These are phyloP conservation scores for Clitoria ternatea DNA, from an alignment of 306 rosid species.

Conservation along the genomic window DNA sequence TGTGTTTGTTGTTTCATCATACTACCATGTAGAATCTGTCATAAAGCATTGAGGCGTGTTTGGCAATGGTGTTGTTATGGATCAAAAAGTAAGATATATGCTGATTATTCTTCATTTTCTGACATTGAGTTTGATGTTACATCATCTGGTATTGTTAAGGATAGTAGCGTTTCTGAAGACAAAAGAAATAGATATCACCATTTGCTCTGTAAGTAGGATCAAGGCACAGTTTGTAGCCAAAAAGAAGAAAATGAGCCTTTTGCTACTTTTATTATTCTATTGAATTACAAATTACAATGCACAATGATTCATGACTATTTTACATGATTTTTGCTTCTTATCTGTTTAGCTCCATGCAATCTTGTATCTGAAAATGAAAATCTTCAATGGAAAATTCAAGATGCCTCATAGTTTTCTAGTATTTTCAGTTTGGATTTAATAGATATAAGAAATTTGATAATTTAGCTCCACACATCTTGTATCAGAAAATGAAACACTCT, in stretches of 20 bases:
- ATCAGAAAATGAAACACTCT: background rate
- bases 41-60: conserved; percentile 28
- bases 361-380: too few relatives aligned
- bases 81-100: conserved; percentile 28
- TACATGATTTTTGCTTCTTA: conserved; percentile 1
- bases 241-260: background rate
- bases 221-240: background rate
- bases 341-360: background rate
- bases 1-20: conserved; percentile 47
- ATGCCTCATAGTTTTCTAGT: too few relatives aligned
- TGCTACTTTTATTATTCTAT: background rate
- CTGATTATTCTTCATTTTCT: conserved; percentile 61
- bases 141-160: conserved; percentile 20
- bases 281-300: background rate
- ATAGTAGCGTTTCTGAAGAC: background rate
- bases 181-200: background rate
- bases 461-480: background rate
- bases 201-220: background rate
- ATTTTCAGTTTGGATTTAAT: too few relatives aligned
- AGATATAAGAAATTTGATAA: too few relatives aligned
- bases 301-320: background rate
- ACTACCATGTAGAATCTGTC: conserved; percentile 48
- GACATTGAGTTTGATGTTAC: conserved; percentile 46
- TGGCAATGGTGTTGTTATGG: conserved; percentile 37
- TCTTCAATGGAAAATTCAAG: too few relatives aligned